Base-by-base conservation (phyloP, 768 basidiomycete species). In the Xerocomellus dryophilus region DNA sequence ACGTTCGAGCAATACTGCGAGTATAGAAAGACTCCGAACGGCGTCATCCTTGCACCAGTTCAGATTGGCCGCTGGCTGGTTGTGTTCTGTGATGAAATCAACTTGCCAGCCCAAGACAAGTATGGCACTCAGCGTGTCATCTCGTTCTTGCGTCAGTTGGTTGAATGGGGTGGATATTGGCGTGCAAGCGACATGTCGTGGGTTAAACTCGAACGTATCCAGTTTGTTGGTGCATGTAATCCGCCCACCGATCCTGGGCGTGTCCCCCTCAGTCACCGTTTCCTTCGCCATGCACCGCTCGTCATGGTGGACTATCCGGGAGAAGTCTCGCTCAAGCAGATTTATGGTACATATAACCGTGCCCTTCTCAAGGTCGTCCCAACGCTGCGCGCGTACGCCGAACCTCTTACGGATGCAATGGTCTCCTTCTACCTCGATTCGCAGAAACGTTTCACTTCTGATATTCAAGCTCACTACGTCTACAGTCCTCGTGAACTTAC, bases 1-100 rank as follows among this genome's bases (percentile, higher is more conserved):
- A 98, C 97, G 7, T 98, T 99, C 70, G 97, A 98, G 69, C 97
- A 99, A 73, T 97, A 99, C 66, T 99, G 97, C 75, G 97, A 99
- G 73, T 98, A 96, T 67, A 82, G 95, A 51, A 98, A 98, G 75
- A 98, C 97, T 5, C 93, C 97, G 12, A 98, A 94, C 63, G 97
- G 97, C n/a, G 90, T 97, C 43, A 83, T 98, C 43, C 83, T 99
- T 48, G 87, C 97, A 4, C 97, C 97, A 10, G 74, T 88, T 4
- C 94, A 98, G 65, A 93, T 98, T 57, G 96, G 96, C 25, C 86
- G 94, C 43, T 99, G 97, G 97, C 81, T 99, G 45, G 95, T 99
- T 32, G 88, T 99, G n/a, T 99, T 99, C 76, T 99, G 97, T 70
- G 97, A 99, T 69, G 97, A 99, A 72, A 98, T 99, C 78, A 99